Base-by-base conservation (phyloP, 2,329 filamentous ascomycete genomes). In the Penicillium hordei region DNA sequence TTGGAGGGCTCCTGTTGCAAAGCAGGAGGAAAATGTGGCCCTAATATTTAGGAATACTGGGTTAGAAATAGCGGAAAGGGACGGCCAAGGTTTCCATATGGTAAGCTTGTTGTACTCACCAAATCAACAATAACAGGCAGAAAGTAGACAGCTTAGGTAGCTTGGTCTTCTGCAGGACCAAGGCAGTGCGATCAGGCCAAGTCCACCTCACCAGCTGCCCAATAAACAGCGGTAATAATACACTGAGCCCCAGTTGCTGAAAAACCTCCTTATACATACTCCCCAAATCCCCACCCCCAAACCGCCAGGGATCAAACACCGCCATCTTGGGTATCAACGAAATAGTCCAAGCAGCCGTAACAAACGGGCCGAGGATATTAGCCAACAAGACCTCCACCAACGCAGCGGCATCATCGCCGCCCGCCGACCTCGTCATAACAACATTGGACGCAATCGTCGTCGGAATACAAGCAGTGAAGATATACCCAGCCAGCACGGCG, bases 371-470 rank as follows among this genome's bases (percentile, higher is more conserved):
- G 0, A 86, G 75, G 10, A 90, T 80, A 71, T 91, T 90, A 31
- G 87, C 88, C 44, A 91, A 76, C 9, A 89, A 81, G 1, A 89
- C 87, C 67, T 89, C 87, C 33, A 90, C 86, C 59, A 88, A 79
- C 48, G 83, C 83, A 0, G 85, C 83, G 3, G 83, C 83, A 58
- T 86, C 83, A 63, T 90, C 89, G 5, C 88, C 88, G 38, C 87
- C 84, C 0, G 88, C 84, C 39, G 84, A 80, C 27, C 86, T 78
- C 6, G 88, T 90, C 87, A 90, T 90, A 40, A 90, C 86, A 8
- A 89, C 86, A 69, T 90, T 90, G 45, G 85, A 89, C 8, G 86
- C 83, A 65, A 90, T 88, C 0, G 88, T 90, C 0, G 88, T 91
- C 1, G 88, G 87, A 5, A 89, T 83, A 67, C 84, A 88, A n/a